phyloP scores from a whole-genome alignment of 257 asterid genomes.

The Capsicum chinense region DNA sequence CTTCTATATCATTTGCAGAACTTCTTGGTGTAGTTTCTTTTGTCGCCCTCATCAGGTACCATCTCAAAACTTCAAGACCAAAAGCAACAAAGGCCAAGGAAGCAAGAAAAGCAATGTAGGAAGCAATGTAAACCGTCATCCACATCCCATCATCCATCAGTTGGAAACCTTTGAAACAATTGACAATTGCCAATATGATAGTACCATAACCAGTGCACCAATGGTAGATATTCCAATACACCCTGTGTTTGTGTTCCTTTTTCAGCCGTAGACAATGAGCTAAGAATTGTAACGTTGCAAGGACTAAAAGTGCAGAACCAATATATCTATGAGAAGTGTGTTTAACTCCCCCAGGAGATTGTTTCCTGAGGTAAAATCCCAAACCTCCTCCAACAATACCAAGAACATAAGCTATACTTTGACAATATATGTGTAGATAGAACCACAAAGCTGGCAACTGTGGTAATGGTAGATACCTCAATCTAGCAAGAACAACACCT shows the following conservation, averaged over 20 bases:
- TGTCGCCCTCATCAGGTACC: neutral
- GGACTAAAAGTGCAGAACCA: conserved; percentile 3
- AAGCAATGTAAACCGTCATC: conserved; percentile 3
- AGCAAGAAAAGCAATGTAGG: conserved; percentile 16
- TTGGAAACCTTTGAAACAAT: conserved; percentile 26
- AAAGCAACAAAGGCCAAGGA: neutral
- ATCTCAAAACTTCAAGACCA: conserved; percentile 5
- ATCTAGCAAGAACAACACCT: neutral
- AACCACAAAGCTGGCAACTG: conserved; percentile 17
- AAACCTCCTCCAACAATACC: conserved; percentile 26
- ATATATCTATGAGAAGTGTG: neutral
- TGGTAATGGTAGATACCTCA: neutral
- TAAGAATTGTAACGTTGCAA: conserved; percentile 27
- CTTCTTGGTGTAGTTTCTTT: neutral
- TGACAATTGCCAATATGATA: conserved; percentile 21
- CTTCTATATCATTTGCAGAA: neutral
- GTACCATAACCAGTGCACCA: conserved; percentile 18
- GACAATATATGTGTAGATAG: conserved; percentile 24
- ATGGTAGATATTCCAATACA: conserved; percentile 27
- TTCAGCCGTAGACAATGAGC: neutral
- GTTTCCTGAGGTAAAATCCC: conserved; percentile 25
- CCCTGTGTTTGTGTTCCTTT: neutral
- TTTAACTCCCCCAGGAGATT: conserved; percentile 12
- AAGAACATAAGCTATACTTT: conserved; percentile 10
- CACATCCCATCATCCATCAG: conserved; percentile 6